Evolutionary conservation across 2,329 filamentous ascomycete genomes (phyloP).

Genomic region (Clonostachys rhizophaga): DNA sequence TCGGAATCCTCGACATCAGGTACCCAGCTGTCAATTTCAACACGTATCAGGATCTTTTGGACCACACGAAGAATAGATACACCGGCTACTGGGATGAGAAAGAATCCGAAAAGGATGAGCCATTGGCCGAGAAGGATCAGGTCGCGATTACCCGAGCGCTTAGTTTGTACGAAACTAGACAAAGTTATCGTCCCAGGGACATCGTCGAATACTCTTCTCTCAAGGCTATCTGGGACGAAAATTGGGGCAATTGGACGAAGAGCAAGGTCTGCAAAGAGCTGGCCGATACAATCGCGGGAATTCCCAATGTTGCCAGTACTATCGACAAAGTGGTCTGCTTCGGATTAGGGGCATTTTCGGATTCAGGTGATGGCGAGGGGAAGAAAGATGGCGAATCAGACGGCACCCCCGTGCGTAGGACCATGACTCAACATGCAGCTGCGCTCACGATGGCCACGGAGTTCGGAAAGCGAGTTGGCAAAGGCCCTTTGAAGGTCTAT

Average conservation of each 20-base stretch:
- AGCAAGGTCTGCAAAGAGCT: neutral
- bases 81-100: too few species aligned
- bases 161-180: too few species aligned
- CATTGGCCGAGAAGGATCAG: too few species aligned
- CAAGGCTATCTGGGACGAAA: neutral
- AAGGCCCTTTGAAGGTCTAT: neutral
- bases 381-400: neutral
- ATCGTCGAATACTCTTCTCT: neutral
- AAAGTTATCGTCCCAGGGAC: too few species aligned
- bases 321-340: constrained; percentile 1
- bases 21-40: too few species aligned
- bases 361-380: neutral
- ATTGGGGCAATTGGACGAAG: neutral
- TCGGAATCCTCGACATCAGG: too few species aligned
- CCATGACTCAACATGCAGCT: neutral
- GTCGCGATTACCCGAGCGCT: too few species aligned
- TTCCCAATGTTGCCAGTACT: neutral
- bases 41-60: too few species aligned
- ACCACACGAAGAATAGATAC: too few species aligned
- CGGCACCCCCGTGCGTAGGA: neutral
- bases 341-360: neutral
- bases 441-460: neutral
- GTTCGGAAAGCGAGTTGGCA: neutral
- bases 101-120: too few species aligned
- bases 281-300: neutral